These are phyloP conservation scores for Phytopythium oedochilum DNA, from an alignment of 352 stramenopile genomes.

Conservation along the genomic window DNA sequence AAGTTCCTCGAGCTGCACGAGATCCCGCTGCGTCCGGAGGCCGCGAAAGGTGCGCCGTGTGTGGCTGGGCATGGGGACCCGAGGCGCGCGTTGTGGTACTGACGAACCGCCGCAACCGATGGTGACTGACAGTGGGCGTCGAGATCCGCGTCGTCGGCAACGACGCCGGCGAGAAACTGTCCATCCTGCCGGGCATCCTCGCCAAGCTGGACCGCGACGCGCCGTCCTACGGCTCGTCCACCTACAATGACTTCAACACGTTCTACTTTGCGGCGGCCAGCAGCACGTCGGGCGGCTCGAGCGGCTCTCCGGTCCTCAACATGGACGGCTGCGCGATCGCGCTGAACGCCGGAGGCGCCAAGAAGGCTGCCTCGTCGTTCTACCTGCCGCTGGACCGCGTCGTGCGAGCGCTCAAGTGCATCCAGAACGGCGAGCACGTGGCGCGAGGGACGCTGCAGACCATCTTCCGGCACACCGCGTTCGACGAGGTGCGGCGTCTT, in stretches of 20 bases:
- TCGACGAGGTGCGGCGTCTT: conserved; percentile 85
- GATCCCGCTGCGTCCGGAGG: conserved; percentile 83
- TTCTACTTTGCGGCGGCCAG: conserved; percentile 90
- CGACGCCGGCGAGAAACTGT: conserved; percentile 90
- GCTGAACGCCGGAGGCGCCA: conserved; percentile 88
- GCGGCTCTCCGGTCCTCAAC: conserved; percentile 86
- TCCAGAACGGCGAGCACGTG: conserved; percentile 51
- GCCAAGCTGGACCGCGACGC: conserved; percentile 89
- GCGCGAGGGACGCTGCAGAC: conserved; percentile 83
- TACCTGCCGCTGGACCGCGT: conserved; percentile 88
- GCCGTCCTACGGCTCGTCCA: conserved; percentile 79
- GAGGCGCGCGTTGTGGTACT: no score
- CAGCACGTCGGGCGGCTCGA: conserved; percentile 86
- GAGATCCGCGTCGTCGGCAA: conserved; percentile 92
- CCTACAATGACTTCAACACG: conserved; percentile 92
- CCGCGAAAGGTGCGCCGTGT: conserved; percentile 48
- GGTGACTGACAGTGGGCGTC: conserved; percentile 54
- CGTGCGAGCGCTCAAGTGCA: conserved; percentile 64
- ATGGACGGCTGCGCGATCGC: conserved; percentile 87
- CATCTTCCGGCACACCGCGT: conserved; percentile 87
- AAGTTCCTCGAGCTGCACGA: conserved; percentile 86
- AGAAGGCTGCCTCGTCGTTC: conserved; percentile 85
- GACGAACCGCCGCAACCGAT: no score
- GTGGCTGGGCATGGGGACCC: not conserved
- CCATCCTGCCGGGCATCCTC: conserved; percentile 87